phyloP scores from a whole-genome alignment of 768 basidiomycete species.

The Strobilomyces echinocephalus region DNA sequence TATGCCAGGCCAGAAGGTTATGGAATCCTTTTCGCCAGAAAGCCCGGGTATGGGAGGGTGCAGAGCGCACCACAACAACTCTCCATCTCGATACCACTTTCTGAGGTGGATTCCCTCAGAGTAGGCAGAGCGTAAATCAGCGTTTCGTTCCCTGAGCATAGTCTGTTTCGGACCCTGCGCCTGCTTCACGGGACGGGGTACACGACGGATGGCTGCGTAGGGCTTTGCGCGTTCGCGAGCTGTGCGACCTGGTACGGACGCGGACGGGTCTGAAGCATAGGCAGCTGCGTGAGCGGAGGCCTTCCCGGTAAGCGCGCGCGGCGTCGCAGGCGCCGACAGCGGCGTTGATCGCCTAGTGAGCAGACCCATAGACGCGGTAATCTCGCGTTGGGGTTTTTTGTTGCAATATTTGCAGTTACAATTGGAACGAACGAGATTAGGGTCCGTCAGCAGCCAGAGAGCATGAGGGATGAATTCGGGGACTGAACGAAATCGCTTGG shows the following conservation, averaged over 20 bases:
- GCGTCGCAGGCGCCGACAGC: constrained; percentile 20
- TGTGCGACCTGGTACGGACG: constrained; percentile 7
- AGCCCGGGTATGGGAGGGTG: constrained; percentile 44
- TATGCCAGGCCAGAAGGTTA: constrained; percentile 71
- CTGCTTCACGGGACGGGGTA: constrained; percentile 32
- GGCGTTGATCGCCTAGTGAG: constrained; percentile 32
- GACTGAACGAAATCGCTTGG: constrained; percentile 67
- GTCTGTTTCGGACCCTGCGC: constrained; percentile 40
- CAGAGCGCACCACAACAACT: constrained; percentile 68
- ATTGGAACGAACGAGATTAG: constrained; percentile 39
- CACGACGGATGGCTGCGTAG: constrained; percentile 39
- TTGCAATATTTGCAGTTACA: constrained; percentile 79
- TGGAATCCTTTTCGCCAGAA: constrained; percentile 37
- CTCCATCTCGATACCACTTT: constrained; percentile 63
- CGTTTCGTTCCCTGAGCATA: constrained; percentile 58
- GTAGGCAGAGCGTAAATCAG: constrained; percentile 58
- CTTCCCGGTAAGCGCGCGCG: constrained; percentile 14
- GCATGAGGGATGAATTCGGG: constrained; percentile 85
- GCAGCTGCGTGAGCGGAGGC: background rate
- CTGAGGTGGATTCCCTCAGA: constrained; percentile 42
- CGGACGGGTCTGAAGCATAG: constrained; percentile 17
- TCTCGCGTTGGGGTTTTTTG: constrained; percentile 62
- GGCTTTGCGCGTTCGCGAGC: constrained; percentile 29
- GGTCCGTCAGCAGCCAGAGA: constrained; percentile 66
- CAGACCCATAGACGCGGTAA: constrained; percentile 58